Evolutionary conservation across 495 filamentous ascomycete species (phyloP).

Genomic region (Oleoguttula mirabilis): DNA sequence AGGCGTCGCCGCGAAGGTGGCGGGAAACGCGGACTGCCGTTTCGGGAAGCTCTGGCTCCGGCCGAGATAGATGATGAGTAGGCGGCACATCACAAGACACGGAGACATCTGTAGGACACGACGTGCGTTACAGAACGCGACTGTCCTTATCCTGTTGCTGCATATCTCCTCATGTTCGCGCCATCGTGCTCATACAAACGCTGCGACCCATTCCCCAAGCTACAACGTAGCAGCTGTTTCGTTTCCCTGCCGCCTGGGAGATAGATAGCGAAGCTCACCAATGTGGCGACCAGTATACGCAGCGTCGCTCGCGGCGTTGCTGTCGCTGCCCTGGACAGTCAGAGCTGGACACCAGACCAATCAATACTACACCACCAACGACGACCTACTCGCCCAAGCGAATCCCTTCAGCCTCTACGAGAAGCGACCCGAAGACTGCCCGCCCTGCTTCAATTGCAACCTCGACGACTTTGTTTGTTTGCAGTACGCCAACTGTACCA

Average conservation of each 20-base stretch:
- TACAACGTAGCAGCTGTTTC: no score
- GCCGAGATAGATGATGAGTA: no score
- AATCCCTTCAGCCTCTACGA: slow-evolving; percentile 37
- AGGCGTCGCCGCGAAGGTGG: no score
- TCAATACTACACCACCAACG: slow-evolving; percentile 21
- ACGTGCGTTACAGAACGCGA: no score
- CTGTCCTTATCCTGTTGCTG: no score
- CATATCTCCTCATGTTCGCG: no score
- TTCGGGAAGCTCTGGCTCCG: no score
- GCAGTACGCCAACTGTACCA: slow-evolving; percentile 77
- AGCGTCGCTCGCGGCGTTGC: slow-evolving; percentile 2
- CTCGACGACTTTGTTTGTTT: slow-evolving; percentile 80
- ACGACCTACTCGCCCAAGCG: slow-evolving; percentile 19
- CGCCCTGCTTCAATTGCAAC: slow-evolving; percentile 90
- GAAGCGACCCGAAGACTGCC: slow-evolving; percentile 48
- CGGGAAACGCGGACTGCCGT: no score
- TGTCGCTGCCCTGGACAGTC: neutral
- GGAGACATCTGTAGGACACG: no score
- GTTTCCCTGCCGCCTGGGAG: neutral
- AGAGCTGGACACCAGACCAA: slow-evolving; percentile 13
- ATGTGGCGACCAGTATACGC: slow-evolving; percentile 11
- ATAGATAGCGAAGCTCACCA: neutral
- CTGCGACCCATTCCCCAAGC: no score
- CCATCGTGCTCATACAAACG: no score
- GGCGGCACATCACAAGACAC: no score